Percentiles rank a stretch among this genome's conserved stretches.
phyloP scores from a whole-genome alignment of 2,329 filamentous ascomycete genomes.

The Claviceps capensis region DNA sequence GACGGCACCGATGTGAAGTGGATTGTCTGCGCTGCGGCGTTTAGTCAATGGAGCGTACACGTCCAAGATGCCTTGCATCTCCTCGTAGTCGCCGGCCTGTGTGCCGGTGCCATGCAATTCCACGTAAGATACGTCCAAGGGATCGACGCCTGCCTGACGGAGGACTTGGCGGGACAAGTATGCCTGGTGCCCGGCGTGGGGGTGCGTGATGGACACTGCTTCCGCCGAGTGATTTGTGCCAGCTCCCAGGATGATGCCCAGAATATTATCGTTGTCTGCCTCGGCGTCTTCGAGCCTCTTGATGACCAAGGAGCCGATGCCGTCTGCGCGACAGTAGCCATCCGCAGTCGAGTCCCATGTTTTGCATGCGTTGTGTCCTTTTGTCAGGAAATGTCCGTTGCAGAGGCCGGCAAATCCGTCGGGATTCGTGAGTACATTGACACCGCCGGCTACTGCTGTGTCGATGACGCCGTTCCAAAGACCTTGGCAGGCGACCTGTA shows the following conservation, averaged over 20 bases:
- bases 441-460: constrained; percentile 3
- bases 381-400: constrained; percentile 4
- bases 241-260: constrained; percentile 63
- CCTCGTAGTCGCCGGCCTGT: constrained; percentile 71
- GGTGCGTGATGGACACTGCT: constrained; percentile 71
- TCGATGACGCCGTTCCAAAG: constrained; percentile 5
- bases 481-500: constrained; percentile 3
- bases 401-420: constrained; percentile 3
- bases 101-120: constrained; percentile 92
- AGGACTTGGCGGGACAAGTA: constrained; percentile 53
- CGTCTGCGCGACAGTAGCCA: constrained; percentile 72
- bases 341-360: constrained; percentile 71
- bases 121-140: constrained; percentile 66
- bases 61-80: constrained; percentile 64
- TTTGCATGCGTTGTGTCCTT: constrained; percentile 30
- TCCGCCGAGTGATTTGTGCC: constrained; percentile 74
- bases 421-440: constrained; percentile 8
- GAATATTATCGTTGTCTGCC: constrained; percentile 60
- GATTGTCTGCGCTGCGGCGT: constrained; percentile 29
- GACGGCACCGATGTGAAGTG: constrained; percentile 47
- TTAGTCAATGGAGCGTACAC: constrained; percentile 35
- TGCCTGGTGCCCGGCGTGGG: constrained; percentile 64
- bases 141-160: constrained; percentile 59
- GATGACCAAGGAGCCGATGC: constrained; percentile 58
- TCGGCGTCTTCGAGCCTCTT: constrained; percentile 71